A percentile compares a stretch with the other conserved stretches of the same genome.
These are phyloP conservation scores for Trypanosoma theileri DNA, from an alignment of 208 protist species.

Conservation along the genomic window DNA sequence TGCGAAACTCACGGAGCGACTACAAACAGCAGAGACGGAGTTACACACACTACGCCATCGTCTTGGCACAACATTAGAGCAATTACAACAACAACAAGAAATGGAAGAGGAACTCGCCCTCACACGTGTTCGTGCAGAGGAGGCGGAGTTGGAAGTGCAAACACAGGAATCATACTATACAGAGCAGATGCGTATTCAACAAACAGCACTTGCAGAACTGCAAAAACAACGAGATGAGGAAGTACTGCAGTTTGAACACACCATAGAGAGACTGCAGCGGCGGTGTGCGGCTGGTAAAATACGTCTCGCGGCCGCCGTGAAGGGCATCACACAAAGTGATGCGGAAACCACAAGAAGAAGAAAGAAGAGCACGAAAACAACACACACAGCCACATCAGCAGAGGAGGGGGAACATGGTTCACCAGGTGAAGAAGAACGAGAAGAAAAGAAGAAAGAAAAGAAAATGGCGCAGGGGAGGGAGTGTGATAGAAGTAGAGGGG, in stretches of 20 bases:
- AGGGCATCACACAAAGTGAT: slow-evolving; percentile 1
- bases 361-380: background rate
- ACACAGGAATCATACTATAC: slow-evolving; percentile 43
- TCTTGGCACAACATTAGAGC: slow-evolving; percentile 9
- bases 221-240: slow-evolving; percentile 43
- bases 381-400: background rate
- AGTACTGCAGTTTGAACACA: slow-evolving; percentile 23
- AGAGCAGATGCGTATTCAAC: slow-evolving; percentile 40
- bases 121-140: slow-evolving; percentile 18
- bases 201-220: slow-evolving; percentile 39
- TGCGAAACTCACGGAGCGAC: slow-evolving; percentile 1
- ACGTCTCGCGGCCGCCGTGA: slow-evolving; percentile 36
- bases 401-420: background rate
- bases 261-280: slow-evolving; percentile 33
- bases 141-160: slow-evolving; percentile 34
- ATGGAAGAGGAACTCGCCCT: slow-evolving; percentile 26
- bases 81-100: slow-evolving; percentile 6
- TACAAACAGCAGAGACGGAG: slow-evolving; percentile 22
- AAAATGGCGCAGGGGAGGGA: too few species aligned
- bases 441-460: too few species aligned
- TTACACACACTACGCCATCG: background rate
- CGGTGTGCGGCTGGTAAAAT: slow-evolving; percentile 42
- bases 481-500: background rate
- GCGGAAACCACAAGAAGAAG: background rate
- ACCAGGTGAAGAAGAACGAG: background rate